Conservation (phyloP, 352 stramenopile species). For the Phytophthora pseudosyringae region DNA sequence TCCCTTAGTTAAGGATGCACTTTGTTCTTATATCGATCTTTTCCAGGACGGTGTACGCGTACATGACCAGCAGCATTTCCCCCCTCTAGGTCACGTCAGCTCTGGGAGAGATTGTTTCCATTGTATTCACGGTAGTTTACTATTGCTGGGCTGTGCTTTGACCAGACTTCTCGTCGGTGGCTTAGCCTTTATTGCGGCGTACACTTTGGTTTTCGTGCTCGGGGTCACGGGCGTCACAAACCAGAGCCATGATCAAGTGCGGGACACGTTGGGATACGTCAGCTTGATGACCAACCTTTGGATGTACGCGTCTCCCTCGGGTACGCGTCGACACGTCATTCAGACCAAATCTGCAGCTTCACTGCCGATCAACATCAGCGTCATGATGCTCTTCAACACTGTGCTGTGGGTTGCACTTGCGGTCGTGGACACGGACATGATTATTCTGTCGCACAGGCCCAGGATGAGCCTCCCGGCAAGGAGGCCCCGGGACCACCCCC, state of each 20-base stretch:
- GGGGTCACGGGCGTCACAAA: conserved; percentile 34
- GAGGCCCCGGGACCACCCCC: no score
- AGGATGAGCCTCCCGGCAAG: no score
- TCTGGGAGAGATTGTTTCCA: conserved; percentile 18
- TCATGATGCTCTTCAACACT: conserved; percentile 28
- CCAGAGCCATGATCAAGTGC: conserved; percentile 34
- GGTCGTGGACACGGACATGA: conserved; percentile 31
- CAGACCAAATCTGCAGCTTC: conserved; percentile 28
- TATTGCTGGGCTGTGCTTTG: conserved; percentile 13
- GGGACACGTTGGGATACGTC: conserved; percentile 37
- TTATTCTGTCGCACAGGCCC: no score
- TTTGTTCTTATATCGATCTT: background rate
- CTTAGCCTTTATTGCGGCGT: conserved; percentile 8
- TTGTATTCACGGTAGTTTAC: conserved; percentile 29
- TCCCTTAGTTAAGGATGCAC: no score
- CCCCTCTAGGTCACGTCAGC: conserved; percentile 26
- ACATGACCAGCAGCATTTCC: conserved; percentile 32
- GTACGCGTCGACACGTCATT: conserved; percentile 28
- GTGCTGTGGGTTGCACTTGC: conserved; percentile 21
- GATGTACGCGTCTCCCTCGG: conserved; percentile 39
- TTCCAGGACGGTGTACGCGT: conserved; percentile 30
- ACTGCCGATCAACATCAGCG: conserved; percentile 30
- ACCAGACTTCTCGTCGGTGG: conserved; percentile 8
- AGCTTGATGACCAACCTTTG: conserved; percentile 29
- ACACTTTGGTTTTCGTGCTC: conserved; percentile 41